A percentile compares a stretch with the other conserved stretches of the same genome.
Conservation (phyloP, 352 stramenopile genomes). For the Phytophthora ohioensis region DNA sequence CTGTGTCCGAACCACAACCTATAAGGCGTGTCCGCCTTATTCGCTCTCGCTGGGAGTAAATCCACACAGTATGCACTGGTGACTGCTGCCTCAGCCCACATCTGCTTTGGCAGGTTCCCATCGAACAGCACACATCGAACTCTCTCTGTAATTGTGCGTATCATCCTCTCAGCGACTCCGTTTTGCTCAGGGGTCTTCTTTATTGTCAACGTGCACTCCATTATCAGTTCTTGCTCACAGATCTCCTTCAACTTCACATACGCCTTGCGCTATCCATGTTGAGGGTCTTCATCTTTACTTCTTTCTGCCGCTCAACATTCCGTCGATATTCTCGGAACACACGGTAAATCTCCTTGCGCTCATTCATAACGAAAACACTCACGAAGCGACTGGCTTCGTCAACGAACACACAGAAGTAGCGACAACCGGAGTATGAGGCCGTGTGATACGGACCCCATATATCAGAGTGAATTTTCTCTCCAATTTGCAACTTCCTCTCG, state of each 20-base stretch:
- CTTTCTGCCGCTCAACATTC: constrained; percentile 4
- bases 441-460: not conserved
- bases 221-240: too few relatives aligned
- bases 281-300: not conserved
- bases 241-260: not conserved
- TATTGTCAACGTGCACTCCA: not conserved
- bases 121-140: constrained; percentile 2
- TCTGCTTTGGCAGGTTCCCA: not conserved
- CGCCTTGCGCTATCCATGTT: not conserved
- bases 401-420: constrained; percentile 4
- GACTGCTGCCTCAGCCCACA: not conserved
- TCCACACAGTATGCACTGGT: not conserved
- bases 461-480: not conserved
- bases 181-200: constrained; percentile 7
- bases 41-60: not conserved
- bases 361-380: too few relatives aligned
- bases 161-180: not conserved
- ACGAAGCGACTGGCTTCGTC: not conserved
- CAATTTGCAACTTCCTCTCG: not conserved
- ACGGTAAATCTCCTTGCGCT: too few relatives aligned
- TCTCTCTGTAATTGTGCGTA: constrained; percentile 1
- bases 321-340: too few relatives aligned
- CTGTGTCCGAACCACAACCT: not conserved
- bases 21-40: not conserved
- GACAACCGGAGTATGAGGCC: not conserved